Evolutionary conservation across 83 land plant genomes (phyloP).

Genomic region (Picea engelmannii): DNA sequence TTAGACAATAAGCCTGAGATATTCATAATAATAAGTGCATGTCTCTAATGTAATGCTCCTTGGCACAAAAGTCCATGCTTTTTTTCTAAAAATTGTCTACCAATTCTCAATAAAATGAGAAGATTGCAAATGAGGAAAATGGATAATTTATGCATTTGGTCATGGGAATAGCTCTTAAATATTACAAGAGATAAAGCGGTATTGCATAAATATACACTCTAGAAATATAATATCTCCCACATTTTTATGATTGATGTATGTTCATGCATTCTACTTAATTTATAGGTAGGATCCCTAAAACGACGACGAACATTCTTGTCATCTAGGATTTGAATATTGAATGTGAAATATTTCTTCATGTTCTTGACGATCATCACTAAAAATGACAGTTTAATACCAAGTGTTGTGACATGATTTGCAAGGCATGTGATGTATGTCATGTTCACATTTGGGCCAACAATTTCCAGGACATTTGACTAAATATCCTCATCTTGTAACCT

Average conservation of each 20-base stretch:
- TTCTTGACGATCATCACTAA: conserved; percentile 94
- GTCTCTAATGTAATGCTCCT: too few relatives aligned
- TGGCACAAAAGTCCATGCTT: too few relatives aligned
- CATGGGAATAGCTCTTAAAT: too few relatives aligned
- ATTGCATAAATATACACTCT: too few relatives aligned
- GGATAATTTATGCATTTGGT: too few relatives aligned
- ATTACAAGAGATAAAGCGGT: too few relatives aligned
- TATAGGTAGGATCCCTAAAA: conserved; percentile 90
- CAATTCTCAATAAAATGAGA: too few relatives aligned
- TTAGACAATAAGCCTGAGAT: too few relatives aligned
- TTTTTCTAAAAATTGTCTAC: too few relatives aligned
- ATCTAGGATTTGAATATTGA: conserved; percentile 95
- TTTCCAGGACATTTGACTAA: conserved; percentile 92
- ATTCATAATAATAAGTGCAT: too few relatives aligned
- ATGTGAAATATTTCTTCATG: conserved; percentile 88
- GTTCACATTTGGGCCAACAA: conserved; percentile 87
- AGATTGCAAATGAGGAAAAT: too few relatives aligned
- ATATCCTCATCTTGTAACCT: conserved; percentile 92
- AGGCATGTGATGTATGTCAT: conserved; percentile 91
- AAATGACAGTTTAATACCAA: conserved; percentile 91
- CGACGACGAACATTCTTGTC: conserved; percentile 96
- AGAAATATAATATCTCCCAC: not conserved
- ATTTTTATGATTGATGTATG: not conserved
- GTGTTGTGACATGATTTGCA: conserved; percentile 81
- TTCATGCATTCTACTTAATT: conserved; percentile 50